A percentile compares a stretch with the other conserved stretches of the same genome.
phyloP scores from a whole-genome alignment of 495 filamentous ascomycete species.

The Penicillium ucsense region DNA sequence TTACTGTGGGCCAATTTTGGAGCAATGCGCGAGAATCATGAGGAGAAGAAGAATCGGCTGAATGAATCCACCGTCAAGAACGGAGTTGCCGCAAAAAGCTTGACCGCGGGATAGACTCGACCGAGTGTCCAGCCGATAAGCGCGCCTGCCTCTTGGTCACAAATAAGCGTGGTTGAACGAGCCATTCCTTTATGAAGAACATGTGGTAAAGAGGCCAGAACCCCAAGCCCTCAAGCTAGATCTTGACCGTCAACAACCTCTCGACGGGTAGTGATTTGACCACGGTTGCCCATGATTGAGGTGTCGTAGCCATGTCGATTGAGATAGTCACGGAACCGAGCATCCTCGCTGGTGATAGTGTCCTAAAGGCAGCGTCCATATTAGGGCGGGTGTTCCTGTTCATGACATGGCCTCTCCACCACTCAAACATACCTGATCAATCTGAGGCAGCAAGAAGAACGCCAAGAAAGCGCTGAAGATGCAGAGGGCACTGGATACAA shows the following conservation, averaged over 20 bases:
- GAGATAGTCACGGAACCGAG: slow-evolving; percentile 60
- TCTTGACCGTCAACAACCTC: slow-evolving; percentile 1
- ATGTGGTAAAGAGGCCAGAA: neutral
- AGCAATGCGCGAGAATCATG: too few species aligned
- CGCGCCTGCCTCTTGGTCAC: too few species aligned
- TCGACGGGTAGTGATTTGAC: slow-evolving; percentile 1
- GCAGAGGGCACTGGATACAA: slow-evolving; percentile 55
- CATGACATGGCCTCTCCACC: neutral
- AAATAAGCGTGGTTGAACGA: too few species aligned
- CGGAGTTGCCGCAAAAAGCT: too few species aligned
- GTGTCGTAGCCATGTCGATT: slow-evolving; percentile 61
- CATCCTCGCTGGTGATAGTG: slow-evolving; percentile 61
- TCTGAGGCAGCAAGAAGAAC: slow-evolving; percentile 49
- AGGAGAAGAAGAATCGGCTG: too few species aligned
- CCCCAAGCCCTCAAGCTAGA: neutral
- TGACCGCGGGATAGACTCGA: too few species aligned
- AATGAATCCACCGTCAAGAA: too few species aligned
- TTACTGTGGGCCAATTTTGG: too few species aligned
- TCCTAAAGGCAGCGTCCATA: slow-evolving; percentile 23
- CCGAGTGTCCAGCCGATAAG: too few species aligned
- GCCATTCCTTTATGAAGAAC: neutral
- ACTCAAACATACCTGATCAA: slow-evolving; percentile 45
- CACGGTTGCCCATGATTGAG: slow-evolving; percentile 47
- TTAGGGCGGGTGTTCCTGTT: too few species aligned
- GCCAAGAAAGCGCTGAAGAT: slow-evolving; percentile 53